These are phyloP conservation scores for Penicillium sp. DNA, from an alignment of 2,329 filamentous ascomycete genomes.

Conservation along the genomic window DNA sequence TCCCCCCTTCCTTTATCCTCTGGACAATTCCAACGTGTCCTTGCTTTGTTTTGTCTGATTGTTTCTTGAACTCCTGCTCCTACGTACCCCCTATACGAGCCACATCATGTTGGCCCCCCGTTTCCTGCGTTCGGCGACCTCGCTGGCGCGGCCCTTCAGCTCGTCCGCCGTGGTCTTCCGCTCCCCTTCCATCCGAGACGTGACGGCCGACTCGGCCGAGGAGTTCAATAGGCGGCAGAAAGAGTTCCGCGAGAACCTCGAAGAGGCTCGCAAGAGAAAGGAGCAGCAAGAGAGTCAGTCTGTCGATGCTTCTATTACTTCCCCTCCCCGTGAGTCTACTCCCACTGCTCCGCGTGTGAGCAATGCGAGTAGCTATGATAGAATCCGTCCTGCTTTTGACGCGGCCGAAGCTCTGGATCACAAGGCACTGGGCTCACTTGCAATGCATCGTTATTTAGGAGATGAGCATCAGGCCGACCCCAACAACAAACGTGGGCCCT, in stretches of 20 bases:
- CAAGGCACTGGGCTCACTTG: constrained; percentile 65
- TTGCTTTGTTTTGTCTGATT: background rate
- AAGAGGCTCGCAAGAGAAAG: constrained; percentile 74
- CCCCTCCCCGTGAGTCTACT: constrained; percentile 46
- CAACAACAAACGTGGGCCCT: constrained; percentile 68
- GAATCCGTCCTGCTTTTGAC: constrained; percentile 39
- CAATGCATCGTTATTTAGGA: constrained; percentile 54
- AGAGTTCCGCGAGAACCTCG: constrained; percentile 81
- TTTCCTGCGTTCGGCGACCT: constrained; percentile 54
- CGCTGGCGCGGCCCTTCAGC: constrained; percentile 62
- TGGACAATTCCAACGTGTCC: background rate
- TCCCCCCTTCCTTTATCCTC: constrained; percentile 4
- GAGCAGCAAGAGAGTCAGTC: constrained; percentile 83
- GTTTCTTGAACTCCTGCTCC: background rate
- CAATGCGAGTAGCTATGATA: constrained; percentile 47
- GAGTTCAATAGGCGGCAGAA: constrained; percentile 83
- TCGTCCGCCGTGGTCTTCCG: constrained; percentile 56
- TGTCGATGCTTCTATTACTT: constrained; percentile 52
- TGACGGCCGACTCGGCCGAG: constrained; percentile 72
- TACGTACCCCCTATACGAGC: background rate
- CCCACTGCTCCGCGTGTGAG: constrained; percentile 51
- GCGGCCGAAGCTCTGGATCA: constrained; percentile 46
- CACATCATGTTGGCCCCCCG: constrained; percentile 50
- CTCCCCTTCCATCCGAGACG: constrained; percentile 82
- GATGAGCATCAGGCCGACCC: constrained; percentile 65